These are phyloP conservation scores for Candida germanica DNA, from an alignment of 805 yeast species.

Conservation along the genomic window DNA sequence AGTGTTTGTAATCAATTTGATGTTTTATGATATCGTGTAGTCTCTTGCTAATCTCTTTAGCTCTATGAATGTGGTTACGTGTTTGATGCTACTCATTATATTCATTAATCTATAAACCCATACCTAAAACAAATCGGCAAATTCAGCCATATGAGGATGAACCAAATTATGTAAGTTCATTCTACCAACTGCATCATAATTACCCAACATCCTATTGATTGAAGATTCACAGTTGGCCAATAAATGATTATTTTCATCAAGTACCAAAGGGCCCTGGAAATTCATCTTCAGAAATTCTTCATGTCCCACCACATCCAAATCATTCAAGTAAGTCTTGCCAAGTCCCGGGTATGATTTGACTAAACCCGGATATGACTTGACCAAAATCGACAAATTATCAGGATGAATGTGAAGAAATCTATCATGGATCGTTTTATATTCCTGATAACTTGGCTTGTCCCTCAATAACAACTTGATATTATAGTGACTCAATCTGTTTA, in stretches of 20 bases:
- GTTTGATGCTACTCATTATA: background rate
- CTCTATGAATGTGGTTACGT: too few relatives aligned
- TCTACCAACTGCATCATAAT: conserved; percentile 27
- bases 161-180: conserved; percentile 19
- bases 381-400: conserved; percentile 25
- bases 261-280: conserved; percentile 23
- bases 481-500: conserved; percentile 8
- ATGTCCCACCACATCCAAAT: conserved; percentile 11
- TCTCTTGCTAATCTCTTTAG: too few relatives aligned
- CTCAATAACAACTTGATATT: conserved; percentile 11
- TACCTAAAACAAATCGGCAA: conserved; percentile 39
- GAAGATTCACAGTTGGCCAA: conserved; percentile 39
- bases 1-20: background rate
- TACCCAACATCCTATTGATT: conserved; percentile 37
- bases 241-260: conserved; percentile 38
- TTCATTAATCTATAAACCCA: conserved; percentile 4
- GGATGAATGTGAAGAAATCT: conserved; percentile 34
- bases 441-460: conserved; percentile 20
- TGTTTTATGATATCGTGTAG: too few relatives aligned
- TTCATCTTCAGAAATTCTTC: conserved; percentile 13
- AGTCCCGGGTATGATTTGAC: conserved; percentile 1
- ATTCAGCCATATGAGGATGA: conserved; percentile 44
- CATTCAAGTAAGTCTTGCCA: conserved; percentile 12
- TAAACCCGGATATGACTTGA: conserved; percentile 12
- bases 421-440: conserved; percentile 24